Percentiles rank a stretch among this genome's conserved stretches.
Evolutionary conservation across 257 asterid species (phyloP).

Genomic region (Nicotiana knightiana): DNA sequence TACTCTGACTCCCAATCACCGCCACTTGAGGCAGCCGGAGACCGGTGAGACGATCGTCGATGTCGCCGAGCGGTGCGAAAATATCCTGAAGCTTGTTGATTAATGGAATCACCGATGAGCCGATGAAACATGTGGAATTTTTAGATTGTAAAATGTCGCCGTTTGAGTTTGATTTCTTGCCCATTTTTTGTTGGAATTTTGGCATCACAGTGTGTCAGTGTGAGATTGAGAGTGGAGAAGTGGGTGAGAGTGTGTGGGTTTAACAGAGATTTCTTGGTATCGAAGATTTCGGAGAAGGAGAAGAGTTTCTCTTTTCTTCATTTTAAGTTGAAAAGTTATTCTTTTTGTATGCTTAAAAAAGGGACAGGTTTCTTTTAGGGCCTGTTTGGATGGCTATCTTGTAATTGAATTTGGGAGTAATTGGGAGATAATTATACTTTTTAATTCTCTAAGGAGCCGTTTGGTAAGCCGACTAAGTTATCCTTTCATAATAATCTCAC

Average conservation of each 20-base stretch:
- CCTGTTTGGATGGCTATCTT: no score
- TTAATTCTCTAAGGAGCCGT: no score
- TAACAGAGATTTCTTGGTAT: no score
- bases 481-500: no score
- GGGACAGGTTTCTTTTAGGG: no score
- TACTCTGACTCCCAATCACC: slow-evolving; percentile 97
- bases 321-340: no score
- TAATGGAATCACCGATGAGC: slow-evolving; percentile 69
- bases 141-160: slow-evolving; percentile 1
- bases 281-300: neutral
- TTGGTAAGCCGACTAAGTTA: no score
- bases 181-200: neutral
- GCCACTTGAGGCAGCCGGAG: slow-evolving; percentile 83
- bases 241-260: no score
- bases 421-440: no score
- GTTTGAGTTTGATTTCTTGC: neutral
- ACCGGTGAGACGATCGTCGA: slow-evolving; percentile 41
- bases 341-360: no score
- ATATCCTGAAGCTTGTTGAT: slow-evolving; percentile 89
- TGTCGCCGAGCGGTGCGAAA: slow-evolving; percentile 62
- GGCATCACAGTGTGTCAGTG: neutral
- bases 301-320: neutral
- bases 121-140: slow-evolving; percentile 38
- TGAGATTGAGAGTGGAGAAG: neutral
- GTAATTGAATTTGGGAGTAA: no score